These are phyloP conservation scores for Herpetomonas samuelpessoai DNA, from an alignment of 208 protist genomes.

Conservation along the genomic window DNA sequence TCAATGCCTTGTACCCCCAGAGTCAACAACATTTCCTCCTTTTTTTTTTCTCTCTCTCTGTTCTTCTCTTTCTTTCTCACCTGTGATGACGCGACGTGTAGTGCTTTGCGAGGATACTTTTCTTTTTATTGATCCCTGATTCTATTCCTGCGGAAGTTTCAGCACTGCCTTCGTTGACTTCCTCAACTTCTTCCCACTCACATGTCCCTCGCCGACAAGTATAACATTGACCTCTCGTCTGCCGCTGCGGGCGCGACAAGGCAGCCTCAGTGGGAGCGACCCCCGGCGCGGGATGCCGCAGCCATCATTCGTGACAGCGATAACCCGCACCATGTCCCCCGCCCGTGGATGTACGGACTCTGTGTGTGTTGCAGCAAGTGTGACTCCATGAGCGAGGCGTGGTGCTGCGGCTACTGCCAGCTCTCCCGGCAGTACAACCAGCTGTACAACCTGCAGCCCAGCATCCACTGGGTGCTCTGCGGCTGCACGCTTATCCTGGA, in stretches of 20 bases:
- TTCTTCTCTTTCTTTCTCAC: too few relatives aligned
- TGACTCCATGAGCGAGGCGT: constrained; percentile 11
- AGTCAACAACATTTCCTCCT: too few relatives aligned
- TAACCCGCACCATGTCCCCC: not conserved
- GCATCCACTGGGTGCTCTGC: constrained; percentile 18
- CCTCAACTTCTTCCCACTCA: too few relatives aligned
- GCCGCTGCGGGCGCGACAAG: not conserved
- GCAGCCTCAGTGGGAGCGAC: not conserved
- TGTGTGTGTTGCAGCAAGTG: constrained; percentile 10
- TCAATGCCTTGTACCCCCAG: too few relatives aligned
- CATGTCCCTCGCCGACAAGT: not conserved
- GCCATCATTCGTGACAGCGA: constrained; percentile 9
- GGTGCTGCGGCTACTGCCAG: constrained; percentile 19
- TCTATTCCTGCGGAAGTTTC: too few relatives aligned
- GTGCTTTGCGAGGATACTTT: too few relatives aligned
- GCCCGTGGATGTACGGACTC: constrained; percentile 7
- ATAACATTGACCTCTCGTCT: too few relatives aligned
- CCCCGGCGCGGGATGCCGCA: not conserved
- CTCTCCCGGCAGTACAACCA: constrained; percentile 16
- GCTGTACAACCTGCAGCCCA: constrained; percentile 14
- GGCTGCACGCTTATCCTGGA: constrained; percentile 7
- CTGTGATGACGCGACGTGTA: too few relatives aligned
- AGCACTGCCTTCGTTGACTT: too few relatives aligned
- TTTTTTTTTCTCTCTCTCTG: too few relatives aligned
- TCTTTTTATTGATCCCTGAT: too few relatives aligned